A percentile compares a stretch with the other conserved stretches of the same genome.
Evolutionary conservation across 2,329 filamentous ascomycete species (phyloP).

Genomic region (Metarhizium robertsii): DNA sequence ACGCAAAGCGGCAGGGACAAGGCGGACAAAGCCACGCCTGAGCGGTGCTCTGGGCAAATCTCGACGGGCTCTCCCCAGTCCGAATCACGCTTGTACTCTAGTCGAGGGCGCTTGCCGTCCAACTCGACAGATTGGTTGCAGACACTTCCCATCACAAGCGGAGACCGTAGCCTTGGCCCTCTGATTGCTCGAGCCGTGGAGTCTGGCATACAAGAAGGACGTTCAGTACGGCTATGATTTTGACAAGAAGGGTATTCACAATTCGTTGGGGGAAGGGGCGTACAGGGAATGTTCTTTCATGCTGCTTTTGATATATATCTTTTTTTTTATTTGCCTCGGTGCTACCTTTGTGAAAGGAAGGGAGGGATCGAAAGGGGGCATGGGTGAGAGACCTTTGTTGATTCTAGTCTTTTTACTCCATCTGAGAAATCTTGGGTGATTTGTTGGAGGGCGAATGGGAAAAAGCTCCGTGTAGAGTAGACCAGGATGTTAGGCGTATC

Average conservation of each 20-base stretch:
- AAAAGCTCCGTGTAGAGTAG: not conserved
- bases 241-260: not conserved
- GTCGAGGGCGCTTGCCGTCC: not conserved
- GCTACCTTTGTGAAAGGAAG: not conserved
- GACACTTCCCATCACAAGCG: not conserved
- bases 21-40: constrained; percentile 8
- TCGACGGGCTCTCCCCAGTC: constrained; percentile 3
- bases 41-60: constrained; percentile 2
- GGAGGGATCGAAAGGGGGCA: not conserved
- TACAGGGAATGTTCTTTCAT: not conserved
- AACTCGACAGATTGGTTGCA: not conserved
- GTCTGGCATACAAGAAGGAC: not conserved
- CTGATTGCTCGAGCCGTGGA: not conserved
- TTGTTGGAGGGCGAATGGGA: not conserved
- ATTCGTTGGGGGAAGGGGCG: not conserved
- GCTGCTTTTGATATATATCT: not conserved
- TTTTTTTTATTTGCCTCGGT: not conserved
- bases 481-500: not conserved
- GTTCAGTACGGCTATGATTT: not conserved
- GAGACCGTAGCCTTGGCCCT: not conserved
- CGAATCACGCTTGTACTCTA: not conserved
- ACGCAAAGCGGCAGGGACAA: constrained; percentile 12
- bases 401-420: not conserved
- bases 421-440: not conserved
- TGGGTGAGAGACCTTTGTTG: not conserved